These are phyloP conservation scores for Quaeritorhiza haematococci DNA, from an alignment of 371 early-diverging fungal species.

Conservation along the genomic window DNA sequence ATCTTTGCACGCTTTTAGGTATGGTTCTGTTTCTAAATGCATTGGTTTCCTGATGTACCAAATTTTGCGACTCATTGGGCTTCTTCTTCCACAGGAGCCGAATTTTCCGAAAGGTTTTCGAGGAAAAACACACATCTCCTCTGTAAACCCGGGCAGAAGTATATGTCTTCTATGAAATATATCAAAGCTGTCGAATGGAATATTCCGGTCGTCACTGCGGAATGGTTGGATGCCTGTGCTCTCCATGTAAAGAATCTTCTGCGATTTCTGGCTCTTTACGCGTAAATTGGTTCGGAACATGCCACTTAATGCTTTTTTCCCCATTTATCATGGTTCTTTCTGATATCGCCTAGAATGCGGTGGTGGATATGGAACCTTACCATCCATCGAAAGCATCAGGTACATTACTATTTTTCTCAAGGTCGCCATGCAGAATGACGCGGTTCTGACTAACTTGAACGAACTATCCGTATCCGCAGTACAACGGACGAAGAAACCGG, in stretches of 20 bases:
- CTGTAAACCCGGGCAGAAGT: background rate
- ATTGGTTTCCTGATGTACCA: constrained; percentile 1
- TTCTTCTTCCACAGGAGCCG: constrained; percentile 20
- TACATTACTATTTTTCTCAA: no score
- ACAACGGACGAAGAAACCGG: no score
- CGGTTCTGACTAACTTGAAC: no score
- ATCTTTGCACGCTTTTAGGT: background rate
- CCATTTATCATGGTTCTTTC: no score
- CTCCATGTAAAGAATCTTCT: background rate
- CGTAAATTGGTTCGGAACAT: no score
- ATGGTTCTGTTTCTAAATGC: background rate
- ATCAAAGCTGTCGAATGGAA: constrained; percentile 37
- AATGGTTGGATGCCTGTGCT: background rate
- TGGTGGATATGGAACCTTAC: no score
- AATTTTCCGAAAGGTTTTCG: constrained; percentile 27
- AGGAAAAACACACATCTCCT: constrained; percentile 34
- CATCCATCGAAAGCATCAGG: no score
- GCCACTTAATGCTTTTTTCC: no score
- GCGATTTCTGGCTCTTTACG: no score
- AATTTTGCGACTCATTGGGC: background rate
- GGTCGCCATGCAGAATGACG: no score
- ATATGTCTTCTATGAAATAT: constrained; percentile 11
- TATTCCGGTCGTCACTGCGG: constrained; percentile 8
- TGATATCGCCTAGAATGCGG: no score
- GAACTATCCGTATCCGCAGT: no score